Percentiles rank a stretch among this genome's conserved stretches.
Conservation (phyloP, 2,329 filamentous ascomycete species). For the Aspergillus amoenus region DNA sequence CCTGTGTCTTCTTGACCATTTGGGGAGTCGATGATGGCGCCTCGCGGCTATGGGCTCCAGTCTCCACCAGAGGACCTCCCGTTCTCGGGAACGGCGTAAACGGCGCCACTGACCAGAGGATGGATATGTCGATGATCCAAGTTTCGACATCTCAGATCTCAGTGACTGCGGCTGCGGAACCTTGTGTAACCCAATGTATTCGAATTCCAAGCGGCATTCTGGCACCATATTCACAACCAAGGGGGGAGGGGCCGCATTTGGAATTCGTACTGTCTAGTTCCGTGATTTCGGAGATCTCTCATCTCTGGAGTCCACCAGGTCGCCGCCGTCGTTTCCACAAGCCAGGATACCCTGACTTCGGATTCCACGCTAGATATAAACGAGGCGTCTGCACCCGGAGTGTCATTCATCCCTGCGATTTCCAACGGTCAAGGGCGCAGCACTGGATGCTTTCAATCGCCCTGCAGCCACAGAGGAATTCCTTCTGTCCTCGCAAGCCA, state of each 20-base stretch:
- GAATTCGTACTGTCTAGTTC: neutral
- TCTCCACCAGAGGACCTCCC: neutral
- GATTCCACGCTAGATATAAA: neutral
- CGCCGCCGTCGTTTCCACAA: neutral
- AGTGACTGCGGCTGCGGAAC: neutral
- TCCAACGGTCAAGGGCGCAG: neutral
- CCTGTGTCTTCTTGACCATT: slow-evolving; percentile 2
- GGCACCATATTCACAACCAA: neutral
- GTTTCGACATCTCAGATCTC: slow-evolving; percentile 15
- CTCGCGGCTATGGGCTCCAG: neutral
- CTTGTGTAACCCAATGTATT: slow-evolving; percentile 8
- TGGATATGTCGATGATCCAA: neutral
- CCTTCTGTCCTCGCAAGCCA: neutral
- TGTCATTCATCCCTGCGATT: neutral
- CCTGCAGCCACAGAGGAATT: slow-evolving; percentile 5
- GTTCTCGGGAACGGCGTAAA: neutral
- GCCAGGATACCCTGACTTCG: neutral
- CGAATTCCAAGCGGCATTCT: neutral
- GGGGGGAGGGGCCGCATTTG: neutral
- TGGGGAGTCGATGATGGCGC: neutral
- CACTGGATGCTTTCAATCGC: neutral
- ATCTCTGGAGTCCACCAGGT: neutral
- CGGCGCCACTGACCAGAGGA: slow-evolving; percentile 1
- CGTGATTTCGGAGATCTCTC: neutral
- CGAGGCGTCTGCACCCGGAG: neutral